Evolutionary conservation across 2,329 filamentous ascomycete species (phyloP), one percentile per base, ranked within the genome.

Genomic region (Fusarium temperatum): DNA sequence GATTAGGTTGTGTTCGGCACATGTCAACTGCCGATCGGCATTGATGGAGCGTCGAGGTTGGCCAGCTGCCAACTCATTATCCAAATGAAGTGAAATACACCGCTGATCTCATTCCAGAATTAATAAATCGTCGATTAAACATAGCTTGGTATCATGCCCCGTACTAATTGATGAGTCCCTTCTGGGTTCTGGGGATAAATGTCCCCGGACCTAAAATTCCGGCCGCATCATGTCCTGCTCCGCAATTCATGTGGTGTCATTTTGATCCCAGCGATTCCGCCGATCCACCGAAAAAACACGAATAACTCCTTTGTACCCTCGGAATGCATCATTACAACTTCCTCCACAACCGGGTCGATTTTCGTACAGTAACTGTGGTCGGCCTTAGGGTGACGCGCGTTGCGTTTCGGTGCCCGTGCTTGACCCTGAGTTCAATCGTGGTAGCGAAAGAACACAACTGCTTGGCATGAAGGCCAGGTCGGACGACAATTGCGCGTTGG

Each of bases 351-450:
- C 4, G 5, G 20, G 35, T 26, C 20, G 20, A 18, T 13, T 54
- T 41, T 10, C 3, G 20, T 5, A 17, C 8, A 22, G 8, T 14
- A 22, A 17, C 22, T 28, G 0, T 13, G 24, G 17, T n/a, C 24
- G 10, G 5, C 14, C 6, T 0, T 5, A 18, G 13, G n/a, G 30
- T 53, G 11, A 35, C 22, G 22, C 5, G 4, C 5, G 4, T 14
- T 24, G 30, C 6, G 26, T 32, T 24, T 35, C 35, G 17, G 15
- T 36, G 8, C 17, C 35, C 17, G 35, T 18, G 24, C 51, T 54
- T 13, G 32, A 36, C 15, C 5, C 20, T 4, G 51, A 54, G 20
- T 39, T 39, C 0, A 28, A 13, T 39, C 32, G 35, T 10, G 35
- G 24, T n/a, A 54, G 26, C 36, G 20, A 54, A 18, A 54, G 20